A percentile compares a stretch with the other conserved stretches of the same genome.
phyloP scores from a whole-genome alignment of 2,329 filamentous ascomycete genomes.

The Fusarium oxysporum region DNA sequence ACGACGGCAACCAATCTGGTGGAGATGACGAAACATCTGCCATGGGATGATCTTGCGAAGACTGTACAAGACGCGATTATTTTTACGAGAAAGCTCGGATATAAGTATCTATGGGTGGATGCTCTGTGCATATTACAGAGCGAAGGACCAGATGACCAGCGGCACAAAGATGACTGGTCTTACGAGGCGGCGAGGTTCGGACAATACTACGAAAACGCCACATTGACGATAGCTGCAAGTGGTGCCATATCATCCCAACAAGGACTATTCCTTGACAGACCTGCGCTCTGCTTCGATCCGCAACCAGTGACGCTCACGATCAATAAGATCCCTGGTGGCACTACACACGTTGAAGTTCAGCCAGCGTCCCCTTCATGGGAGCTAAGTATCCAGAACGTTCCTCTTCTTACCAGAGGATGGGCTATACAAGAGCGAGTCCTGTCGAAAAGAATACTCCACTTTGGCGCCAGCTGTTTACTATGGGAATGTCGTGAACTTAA shows the following conservation, averaged over 20 bases:
- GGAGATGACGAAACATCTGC: not conserved
- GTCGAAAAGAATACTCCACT: not conserved
- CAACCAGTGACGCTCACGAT: not conserved
- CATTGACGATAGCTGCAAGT: not conserved
- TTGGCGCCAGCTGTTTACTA: not conserved
- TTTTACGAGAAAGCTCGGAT: not conserved
- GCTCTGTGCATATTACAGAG: slow-evolving; percentile 10
- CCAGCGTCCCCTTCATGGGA: not conserved
- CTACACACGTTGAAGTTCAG: rapidly evolving
- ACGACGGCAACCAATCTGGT: not conserved
- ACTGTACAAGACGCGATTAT: not conserved
- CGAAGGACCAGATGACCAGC: not conserved
- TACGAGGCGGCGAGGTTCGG: slow-evolving; percentile 6
- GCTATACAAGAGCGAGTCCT: not conserved
- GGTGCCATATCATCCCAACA: not conserved
- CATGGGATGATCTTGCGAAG: not conserved
- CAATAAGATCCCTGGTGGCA: not conserved
- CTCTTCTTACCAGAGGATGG: not conserved
- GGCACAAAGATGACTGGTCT: not conserved
- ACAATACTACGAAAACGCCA: slow-evolving; percentile 1
- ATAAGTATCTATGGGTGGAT: slow-evolving; percentile 1
- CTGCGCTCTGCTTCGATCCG: not conserved
- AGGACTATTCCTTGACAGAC: not conserved
- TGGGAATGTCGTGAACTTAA: not conserved
- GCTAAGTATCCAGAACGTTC: not conserved